Conservation (phyloP, 345 rosid species). For the Theobroma cacao region DNA sequence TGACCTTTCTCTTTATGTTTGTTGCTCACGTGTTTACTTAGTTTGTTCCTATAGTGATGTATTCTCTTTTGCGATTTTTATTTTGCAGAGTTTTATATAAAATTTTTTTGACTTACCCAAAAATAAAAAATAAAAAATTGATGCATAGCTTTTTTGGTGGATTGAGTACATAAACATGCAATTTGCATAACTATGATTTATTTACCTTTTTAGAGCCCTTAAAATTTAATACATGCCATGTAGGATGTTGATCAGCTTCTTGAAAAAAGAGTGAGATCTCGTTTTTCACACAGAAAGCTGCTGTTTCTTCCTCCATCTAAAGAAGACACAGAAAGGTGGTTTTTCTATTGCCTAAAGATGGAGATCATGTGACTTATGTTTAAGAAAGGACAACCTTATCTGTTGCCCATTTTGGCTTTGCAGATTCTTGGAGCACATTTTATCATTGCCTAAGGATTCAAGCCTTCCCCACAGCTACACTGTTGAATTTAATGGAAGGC, state of each 20-base stretch:
- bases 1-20: not conserved
- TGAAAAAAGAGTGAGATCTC: conserved; percentile 95
- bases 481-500: conserved; percentile 66
- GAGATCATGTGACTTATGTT: conserved; percentile 14
- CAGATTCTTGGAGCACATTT: conserved; percentile 77
- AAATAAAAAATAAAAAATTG: not conserved
- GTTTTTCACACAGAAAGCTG: conserved; percentile 82
- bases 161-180: not conserved
- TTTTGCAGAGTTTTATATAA: not conserved
- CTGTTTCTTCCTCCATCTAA: conserved; percentile 78
- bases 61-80: not conserved
- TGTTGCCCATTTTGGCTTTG: conserved; percentile 21
- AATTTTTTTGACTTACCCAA: not conserved
- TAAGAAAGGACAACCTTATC: conserved; percentile 13
- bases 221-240: not conserved
- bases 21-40: not conserved
- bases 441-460: conserved; percentile 70
- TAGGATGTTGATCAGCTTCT: conserved; percentile 98
- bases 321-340: conserved; percentile 67
- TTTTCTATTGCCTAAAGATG: not conserved
- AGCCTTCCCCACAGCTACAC: conserved; percentile 58
- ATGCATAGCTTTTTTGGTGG: not conserved
- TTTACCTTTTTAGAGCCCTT: not conserved
- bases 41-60: not conserved
- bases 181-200: not conserved